These are phyloP conservation scores for Ascochyta rabiei DNA, from an alignment of 2,329 filamentous ascomycete species.

Conservation along the genomic window DNA sequence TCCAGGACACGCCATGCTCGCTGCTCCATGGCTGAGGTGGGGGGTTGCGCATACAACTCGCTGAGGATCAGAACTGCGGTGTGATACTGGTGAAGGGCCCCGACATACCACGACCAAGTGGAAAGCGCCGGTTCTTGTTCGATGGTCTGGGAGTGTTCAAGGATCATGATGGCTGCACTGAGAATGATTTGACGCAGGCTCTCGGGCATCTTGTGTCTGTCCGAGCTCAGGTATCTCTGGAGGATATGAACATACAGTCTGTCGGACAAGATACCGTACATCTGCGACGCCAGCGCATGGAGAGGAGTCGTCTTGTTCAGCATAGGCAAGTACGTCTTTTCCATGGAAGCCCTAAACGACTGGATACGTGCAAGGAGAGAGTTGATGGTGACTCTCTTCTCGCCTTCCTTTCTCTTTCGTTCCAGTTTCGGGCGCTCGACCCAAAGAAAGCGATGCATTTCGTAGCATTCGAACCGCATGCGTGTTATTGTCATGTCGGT, in stretches of 20 bases:
- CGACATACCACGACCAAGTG: slow-evolving; percentile 72
- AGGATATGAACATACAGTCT: slow-evolving; percentile 71
- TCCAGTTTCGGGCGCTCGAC: slow-evolving; percentile 71
- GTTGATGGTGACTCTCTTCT: slow-evolving; percentile 54
- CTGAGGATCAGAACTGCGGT: slow-evolving; percentile 70
- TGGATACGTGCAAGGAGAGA: slow-evolving; percentile 71
- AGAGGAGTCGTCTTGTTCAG: slow-evolving; percentile 67
- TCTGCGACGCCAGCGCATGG: slow-evolving; percentile 67
- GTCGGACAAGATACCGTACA: slow-evolving; percentile 68
- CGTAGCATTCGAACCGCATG: slow-evolving; percentile 74
- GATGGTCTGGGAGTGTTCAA: slow-evolving; percentile 62
- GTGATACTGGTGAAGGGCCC: slow-evolving; percentile 76
- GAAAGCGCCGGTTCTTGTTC: slow-evolving; percentile 60
- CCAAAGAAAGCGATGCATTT: slow-evolving; percentile 75
- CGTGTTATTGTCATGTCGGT: slow-evolving; percentile 71
- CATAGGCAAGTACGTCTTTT: slow-evolving; percentile 68
- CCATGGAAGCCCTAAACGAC: slow-evolving; percentile 68
- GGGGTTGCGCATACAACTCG: slow-evolving; percentile 67
- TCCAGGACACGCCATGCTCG: slow-evolving; percentile 75
- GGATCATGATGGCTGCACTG: slow-evolving; percentile 60
- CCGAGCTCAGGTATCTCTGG: slow-evolving; percentile 67
- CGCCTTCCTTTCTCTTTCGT: slow-evolving; percentile 38
- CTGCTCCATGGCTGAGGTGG: slow-evolving; percentile 62
- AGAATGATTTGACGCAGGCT: slow-evolving; percentile 69
- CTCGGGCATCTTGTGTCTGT: slow-evolving; percentile 60